Conservation (phyloP, 768 basidiomycete species). For the Gymnopilus dilepis region DNA sequence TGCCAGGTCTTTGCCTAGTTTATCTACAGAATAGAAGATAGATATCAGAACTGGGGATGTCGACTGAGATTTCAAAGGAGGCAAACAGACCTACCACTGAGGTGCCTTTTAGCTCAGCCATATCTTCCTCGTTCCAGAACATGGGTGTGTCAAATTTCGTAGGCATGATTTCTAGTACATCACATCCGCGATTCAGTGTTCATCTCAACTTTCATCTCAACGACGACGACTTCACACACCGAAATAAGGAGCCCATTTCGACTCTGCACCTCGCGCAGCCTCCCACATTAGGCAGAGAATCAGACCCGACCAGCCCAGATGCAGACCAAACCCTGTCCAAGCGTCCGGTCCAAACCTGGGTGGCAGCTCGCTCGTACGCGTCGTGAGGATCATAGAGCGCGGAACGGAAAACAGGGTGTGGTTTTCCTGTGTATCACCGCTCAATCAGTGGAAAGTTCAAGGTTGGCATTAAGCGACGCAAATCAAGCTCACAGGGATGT, state of each 20-base stretch:
- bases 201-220: not conserved
- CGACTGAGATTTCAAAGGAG: not conserved
- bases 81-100: conserved; percentile 77
- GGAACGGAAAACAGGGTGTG: conserved; percentile 85
- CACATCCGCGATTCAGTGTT: conserved; percentile 4
- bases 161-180: conserved; percentile 65
- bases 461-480: no score
- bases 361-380: conserved; percentile 73
- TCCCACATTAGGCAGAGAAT: conserved; percentile 99
- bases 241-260: conserved; percentile 77
- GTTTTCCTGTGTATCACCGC: conserved; percentile 58
- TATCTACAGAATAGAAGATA: conserved; percentile 56
- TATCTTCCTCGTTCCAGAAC: conserved; percentile 85
- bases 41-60: not conserved
- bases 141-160: conserved; percentile 84
- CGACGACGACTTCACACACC: conserved; percentile 42
- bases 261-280: conserved; percentile 59
- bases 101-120: conserved; percentile 80
- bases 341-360: conserved; percentile 58
- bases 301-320: conserved; percentile 82
- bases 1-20: conserved; percentile 85
- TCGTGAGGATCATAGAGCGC: conserved; percentile 75
- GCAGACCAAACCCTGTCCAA: conserved; percentile 67
- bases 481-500: conserved; percentile 63
- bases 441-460: no score